Base-by-base conservation (phyloP, 163 green algal genomes). In the Chlamydomonas reinhardtii region DNA sequence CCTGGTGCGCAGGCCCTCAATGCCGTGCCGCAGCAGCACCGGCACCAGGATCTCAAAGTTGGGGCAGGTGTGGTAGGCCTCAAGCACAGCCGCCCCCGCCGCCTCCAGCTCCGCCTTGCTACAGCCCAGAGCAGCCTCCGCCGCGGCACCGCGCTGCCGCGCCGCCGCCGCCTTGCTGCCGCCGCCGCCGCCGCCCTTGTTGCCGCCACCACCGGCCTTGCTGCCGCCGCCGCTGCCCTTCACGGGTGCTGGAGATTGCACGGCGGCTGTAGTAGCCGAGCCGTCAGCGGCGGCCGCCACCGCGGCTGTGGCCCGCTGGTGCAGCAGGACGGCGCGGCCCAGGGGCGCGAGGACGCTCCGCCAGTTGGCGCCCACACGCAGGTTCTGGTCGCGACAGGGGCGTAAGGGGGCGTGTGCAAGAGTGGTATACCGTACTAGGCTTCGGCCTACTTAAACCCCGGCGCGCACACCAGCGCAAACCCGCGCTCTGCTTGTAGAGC, bases 281-380 rank as follows among this genome's bases (percentile, higher is more conserved):
- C 22, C 27, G 48, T 56, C 48, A 19, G 11, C 48, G 8, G 5
- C 5, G 39, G 39, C 39, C 39, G 39, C 8, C 39, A 48, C 8
- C 5, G 39, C 8, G 12, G 48, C 48, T n/a, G n/a, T n/a, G 48
- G 34, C 34, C 56, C 56, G 54, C n/a, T 52, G 84, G 81, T 97
- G 89, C 77, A 96, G 62, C 24, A 94, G 64, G 16, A 91, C 90
- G 29, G 96, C 94, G 1, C 89, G 87, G 25, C 90, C 94, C 32
- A 98, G 88, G 1, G 94, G 91, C 0, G 88, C 92, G n/a, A 98
- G 75, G 15, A 98, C 91, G 0, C 90, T 94, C 25, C 94, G 86
- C 95, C 96, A 98, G 82, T 95, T 95, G 31, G 96, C 96, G 0
- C 96, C 96, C 39, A 98, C 93, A 0, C 96, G 87, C 82, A 98